phyloP scores from a whole-genome alignment of 768 basidiomycete genomes.

The Rhodocollybia butyracea region DNA sequence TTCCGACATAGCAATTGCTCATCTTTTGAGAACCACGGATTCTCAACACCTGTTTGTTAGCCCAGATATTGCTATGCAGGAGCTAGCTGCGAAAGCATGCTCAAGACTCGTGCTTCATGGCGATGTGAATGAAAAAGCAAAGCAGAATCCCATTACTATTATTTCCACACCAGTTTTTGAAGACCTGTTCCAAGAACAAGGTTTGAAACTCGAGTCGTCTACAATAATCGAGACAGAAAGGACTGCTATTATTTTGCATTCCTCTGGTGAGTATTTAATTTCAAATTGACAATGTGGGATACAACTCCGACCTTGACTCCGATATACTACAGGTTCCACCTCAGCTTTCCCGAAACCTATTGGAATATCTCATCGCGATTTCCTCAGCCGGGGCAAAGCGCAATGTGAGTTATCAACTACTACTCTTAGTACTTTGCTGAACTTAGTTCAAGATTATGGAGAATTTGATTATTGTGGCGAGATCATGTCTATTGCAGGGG shows the following conservation, averaged over 20 bases:
- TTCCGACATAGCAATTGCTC: slow-evolving; percentile 24
- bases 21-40: slow-evolving; percentile 20
- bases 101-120: too few species aligned
- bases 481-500: background rate
- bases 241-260: background rate
- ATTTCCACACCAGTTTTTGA: background rate
- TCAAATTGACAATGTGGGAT: too few species aligned
- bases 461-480: too few species aligned
- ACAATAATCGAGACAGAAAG: background rate
- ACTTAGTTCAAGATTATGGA: too few species aligned
- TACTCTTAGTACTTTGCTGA: too few species aligned
- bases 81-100: too few species aligned
- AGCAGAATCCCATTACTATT: too few species aligned
- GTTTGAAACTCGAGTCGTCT: background rate
- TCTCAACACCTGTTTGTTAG: slow-evolving; percentile 7
- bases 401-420: background rate
- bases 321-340: background rate
- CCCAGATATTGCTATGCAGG: too few species aligned
- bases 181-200: background rate
- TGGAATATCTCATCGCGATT: too few species aligned
- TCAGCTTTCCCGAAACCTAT: background rate
- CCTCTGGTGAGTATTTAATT: background rate
- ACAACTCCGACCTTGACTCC: too few species aligned
- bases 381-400: background rate
- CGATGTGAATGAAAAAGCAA: too few species aligned